A percentile compares a stretch with the other conserved stretches of the same genome.
phyloP scores from a whole-genome alignment of 768 basidiomycete genomes.

The Neoboletus subvelutipes region DNA sequence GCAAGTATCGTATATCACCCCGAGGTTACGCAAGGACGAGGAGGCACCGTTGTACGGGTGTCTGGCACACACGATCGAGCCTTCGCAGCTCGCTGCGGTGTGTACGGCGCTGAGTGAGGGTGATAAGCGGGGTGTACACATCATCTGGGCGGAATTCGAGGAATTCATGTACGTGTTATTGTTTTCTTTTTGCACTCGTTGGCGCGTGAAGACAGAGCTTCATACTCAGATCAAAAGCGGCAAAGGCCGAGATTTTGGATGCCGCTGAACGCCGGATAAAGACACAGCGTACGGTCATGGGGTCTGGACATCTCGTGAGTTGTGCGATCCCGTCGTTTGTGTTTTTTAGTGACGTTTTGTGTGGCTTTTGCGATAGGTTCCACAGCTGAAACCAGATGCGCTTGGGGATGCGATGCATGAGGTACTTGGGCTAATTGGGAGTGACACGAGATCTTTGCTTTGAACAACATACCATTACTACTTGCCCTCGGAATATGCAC shows the following conservation, averaged over 20 bases:
- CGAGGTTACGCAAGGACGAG: constrained; percentile 31
- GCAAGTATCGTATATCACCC: constrained; percentile 14
- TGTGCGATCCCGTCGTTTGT: neutral
- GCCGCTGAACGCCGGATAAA: constrained; percentile 23
- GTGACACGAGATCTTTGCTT: constrained; percentile 11
- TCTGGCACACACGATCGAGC: constrained; percentile 26
- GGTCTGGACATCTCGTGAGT: constrained; percentile 33
- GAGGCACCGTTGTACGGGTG: constrained; percentile 28
- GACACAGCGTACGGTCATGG: constrained; percentile 23
- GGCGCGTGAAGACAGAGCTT: neutral
- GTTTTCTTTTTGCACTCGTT: neutral
- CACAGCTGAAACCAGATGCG: constrained; percentile 31
- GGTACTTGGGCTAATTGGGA: constrained; percentile 19
- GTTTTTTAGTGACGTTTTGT: neutral
- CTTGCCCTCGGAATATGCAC: no score
- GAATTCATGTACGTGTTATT: constrained; percentile 28
- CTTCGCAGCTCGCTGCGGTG: constrained; percentile 20
- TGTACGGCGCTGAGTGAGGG: constrained; percentile 14
- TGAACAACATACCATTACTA: constrained; percentile 5
- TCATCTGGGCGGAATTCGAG: constrained; percentile 32
- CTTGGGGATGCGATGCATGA: constrained; percentile 28
- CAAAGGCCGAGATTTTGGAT: constrained; percentile 30
- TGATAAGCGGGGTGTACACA: constrained; percentile 21
- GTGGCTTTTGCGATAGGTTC: constrained; percentile 15
- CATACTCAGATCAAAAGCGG: constrained; percentile 20